These are phyloP conservation scores for Pestalotiopsis sp. DNA, from an alignment of 2,329 filamentous ascomycete genomes.

Conservation along the genomic window DNA sequence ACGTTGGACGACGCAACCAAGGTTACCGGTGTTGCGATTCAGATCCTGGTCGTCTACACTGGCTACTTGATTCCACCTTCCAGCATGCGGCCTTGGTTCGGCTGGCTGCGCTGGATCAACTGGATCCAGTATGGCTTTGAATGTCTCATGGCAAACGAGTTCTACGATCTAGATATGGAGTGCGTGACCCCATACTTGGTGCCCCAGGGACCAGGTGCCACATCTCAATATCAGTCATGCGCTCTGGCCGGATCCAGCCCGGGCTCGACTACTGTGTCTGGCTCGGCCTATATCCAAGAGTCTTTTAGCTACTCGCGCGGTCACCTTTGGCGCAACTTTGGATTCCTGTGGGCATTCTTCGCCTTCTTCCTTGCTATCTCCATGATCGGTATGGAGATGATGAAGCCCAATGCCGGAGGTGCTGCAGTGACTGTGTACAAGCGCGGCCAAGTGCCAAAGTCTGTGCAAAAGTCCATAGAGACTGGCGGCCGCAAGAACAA, in stretches of 20 bases:
- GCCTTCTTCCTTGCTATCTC: constrained; percentile 49
- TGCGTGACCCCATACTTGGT: constrained; percentile 60
- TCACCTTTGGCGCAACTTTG: constrained; percentile 65
- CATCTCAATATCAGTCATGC: constrained; percentile 57
- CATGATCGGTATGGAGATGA: constrained; percentile 41
- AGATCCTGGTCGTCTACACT: constrained; percentile 21
- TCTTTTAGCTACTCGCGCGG: constrained; percentile 57
- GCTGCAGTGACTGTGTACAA: constrained; percentile 65
- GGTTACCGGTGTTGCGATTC: constrained; percentile 27
- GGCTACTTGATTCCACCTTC: constrained; percentile 49
- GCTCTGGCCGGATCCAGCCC: constrained; percentile 59
- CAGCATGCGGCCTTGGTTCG: constrained; percentile 58
- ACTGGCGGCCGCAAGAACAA: constrained; percentile 44
- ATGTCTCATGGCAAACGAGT: constrained; percentile 64
- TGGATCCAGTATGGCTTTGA: constrained; percentile 70
- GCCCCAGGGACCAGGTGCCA: constrained; percentile 45
- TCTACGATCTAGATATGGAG: constrained; percentile 55
- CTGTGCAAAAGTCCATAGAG: constrained; percentile 59
- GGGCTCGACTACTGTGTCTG: constrained; percentile 65
- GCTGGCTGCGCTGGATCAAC: constrained; percentile 59
- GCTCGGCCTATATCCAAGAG: constrained; percentile 70
- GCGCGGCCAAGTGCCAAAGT: constrained; percentile 63
- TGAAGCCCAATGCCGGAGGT: constrained; percentile 63
- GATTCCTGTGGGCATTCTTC: constrained; percentile 54
- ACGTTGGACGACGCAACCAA: constrained; percentile 49